These are phyloP conservation scores for Gremmenia infestans DNA, from an alignment of 2,329 filamentous ascomycete species.

Conservation along the genomic window DNA sequence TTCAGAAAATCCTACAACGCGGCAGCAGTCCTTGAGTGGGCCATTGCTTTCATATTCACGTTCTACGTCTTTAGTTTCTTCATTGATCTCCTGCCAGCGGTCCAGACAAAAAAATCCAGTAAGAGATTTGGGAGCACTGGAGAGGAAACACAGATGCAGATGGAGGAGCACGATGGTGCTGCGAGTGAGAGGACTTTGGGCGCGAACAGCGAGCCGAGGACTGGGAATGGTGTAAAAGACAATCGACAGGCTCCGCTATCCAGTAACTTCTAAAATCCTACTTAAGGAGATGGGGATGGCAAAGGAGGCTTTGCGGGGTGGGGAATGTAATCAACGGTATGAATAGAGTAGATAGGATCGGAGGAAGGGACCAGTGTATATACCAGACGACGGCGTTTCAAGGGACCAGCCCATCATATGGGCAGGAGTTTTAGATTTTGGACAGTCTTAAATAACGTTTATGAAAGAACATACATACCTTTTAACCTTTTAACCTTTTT, in stretches of 20 bases:
- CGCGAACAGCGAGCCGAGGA: slow-evolving; percentile 9
- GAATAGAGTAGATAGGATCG: not conserved
- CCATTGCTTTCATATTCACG: slow-evolving; percentile 78
- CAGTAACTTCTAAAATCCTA: slow-evolving; percentile 12
- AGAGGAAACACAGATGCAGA: slow-evolving; percentile 23
- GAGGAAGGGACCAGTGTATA: not conserved
- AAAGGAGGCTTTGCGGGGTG: not conserved
- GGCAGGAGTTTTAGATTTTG: not conserved
- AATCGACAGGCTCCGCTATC: slow-evolving; percentile 1
- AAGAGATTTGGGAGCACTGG: slow-evolving; percentile 11
- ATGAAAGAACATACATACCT: not conserved
- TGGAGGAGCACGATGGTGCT: slow-evolving; percentile 24
- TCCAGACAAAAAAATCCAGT: slow-evolving; percentile 16
- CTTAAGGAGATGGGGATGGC: not conserved
- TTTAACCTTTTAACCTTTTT: too few species aligned
- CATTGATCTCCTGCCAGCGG: slow-evolving; percentile 78
- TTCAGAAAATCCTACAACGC: slow-evolving; percentile 49
- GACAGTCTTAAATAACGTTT: not conserved
- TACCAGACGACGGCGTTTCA: slow-evolving; percentile 1
- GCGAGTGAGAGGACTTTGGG: slow-evolving; percentile 18
- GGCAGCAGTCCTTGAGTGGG: slow-evolving; percentile 75
- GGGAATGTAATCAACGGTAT: not conserved
- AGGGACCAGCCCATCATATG: not conserved
- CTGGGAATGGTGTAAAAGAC: slow-evolving; percentile 11
- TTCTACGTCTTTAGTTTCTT: slow-evolving; percentile 85